A percentile compares a stretch with the other conserved stretches of the same genome.
These are phyloP conservation scores for Starmerella khaoyaiensis DNA, from an alignment of 805 yeast genomes.

Conservation along the genomic window DNA sequence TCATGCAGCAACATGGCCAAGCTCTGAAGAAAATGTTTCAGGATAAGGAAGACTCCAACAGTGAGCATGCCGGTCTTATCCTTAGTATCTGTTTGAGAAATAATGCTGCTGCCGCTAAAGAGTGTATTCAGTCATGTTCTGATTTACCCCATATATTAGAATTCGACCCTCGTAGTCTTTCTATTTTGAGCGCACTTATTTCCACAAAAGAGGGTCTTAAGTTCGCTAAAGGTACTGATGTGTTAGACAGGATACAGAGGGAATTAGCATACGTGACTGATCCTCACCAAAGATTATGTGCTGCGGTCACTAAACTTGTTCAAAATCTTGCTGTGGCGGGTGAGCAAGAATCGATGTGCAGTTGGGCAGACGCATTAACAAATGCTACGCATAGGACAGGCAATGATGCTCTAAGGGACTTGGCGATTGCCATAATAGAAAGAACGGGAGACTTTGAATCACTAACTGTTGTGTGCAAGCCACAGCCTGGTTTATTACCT, in stretches of 20 bases:
- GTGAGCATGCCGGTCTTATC: conserved; percentile 45
- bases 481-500: conserved; percentile 14
- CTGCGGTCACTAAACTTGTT: conserved; percentile 9
- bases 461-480: conserved; percentile 9
- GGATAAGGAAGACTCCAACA: neutral
- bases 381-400: conserved; percentile 8
- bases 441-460: conserved; percentile 11
- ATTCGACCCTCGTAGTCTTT: conserved; percentile 10
- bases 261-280: conserved; percentile 1
- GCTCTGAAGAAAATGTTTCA: conserved; percentile 16
- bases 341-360: conserved; percentile 12
- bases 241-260: conserved; percentile 2
- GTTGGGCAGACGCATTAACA: conserved; percentile 14
- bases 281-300: neutral
- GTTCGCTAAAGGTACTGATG: neutral
- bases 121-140: conserved; percentile 2
- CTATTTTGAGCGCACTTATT: conserved; percentile 15
- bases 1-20: conserved; percentile 27
- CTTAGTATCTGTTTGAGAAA: conserved; percentile 61
- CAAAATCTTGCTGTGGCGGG: conserved; percentile 11
- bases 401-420: conserved; percentile 2
- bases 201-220: conserved; percentile 13
- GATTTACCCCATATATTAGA: conserved; percentile 1
- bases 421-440: conserved; percentile 12
- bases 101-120: conserved; percentile 43